Percentiles rank a stretch among this genome's conserved stretches.
These are phyloP conservation scores for Trametes sp. DNA, from an alignment of 1,284 basidiomycete species.

Conservation along the genomic window DNA sequence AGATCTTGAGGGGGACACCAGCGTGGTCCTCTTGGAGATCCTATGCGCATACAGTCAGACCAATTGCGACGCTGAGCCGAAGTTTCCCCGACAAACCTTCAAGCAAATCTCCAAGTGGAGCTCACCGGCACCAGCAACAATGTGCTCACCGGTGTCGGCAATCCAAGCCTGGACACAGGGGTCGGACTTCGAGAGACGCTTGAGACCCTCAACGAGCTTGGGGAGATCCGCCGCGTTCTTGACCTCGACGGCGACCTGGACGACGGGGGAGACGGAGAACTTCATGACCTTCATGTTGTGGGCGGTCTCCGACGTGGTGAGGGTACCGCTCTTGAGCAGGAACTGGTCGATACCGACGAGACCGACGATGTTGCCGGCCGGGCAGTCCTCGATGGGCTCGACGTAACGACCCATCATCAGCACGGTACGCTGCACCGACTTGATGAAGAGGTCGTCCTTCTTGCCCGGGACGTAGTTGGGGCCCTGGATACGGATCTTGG, in stretches of 20 bases:
- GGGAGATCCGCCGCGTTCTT: constrained; percentile 99
- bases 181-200: constrained; percentile 99
- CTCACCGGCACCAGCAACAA: constrained; percentile 99
- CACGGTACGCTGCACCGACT: constrained; percentile 98
- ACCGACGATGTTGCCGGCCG: constrained; percentile 98
- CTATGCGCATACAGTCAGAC: constrained; percentile 44
- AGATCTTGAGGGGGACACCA: constrained; percentile 98
- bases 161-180: constrained; percentile 99
- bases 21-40: constrained; percentile 99
- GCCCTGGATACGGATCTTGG: constrained; percentile 99
- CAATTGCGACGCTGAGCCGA: too few relatives aligned
- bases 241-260: constrained; percentile 99
- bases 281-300: constrained; percentile 99
- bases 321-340: constrained; percentile 98
- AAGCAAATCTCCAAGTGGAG: constrained; percentile 99
- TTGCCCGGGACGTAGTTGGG: constrained; percentile 99
- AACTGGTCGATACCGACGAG: constrained; percentile 99
- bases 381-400: constrained; percentile 99
- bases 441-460: constrained; percentile 99
- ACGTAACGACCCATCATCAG: constrained; percentile 99
- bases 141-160: constrained; percentile 94
- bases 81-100: constrained; percentile 65
- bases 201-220: constrained; percentile 99
- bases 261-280: constrained; percentile 99
- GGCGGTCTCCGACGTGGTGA: constrained; percentile 97